Conservation (phyloP, 179 eudicot genomes). For the Amaranthus tricolor region DNA sequence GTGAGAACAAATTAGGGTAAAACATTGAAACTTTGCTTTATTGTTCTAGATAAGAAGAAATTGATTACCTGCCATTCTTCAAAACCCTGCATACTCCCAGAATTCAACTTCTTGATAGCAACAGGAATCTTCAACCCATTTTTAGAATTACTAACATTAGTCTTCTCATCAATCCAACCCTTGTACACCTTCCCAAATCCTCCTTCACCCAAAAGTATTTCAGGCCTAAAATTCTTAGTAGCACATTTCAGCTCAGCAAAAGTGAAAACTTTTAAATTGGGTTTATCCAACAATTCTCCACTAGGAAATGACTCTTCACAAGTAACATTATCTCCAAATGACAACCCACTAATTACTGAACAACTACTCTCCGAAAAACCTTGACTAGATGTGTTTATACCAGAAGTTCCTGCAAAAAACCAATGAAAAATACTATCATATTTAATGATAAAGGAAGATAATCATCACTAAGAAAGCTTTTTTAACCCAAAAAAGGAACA, state of each 20-base stretch:
- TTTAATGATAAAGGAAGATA: not conserved
- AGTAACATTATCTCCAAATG: constrained; percentile 26
- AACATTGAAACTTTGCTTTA: no score
- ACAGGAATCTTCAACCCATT: constrained; percentile 35
- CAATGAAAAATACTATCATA: not conserved
- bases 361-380: constrained; percentile 27
- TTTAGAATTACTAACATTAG: constrained; percentile 15
- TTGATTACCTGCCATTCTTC: constrained; percentile 48
- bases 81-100: constrained; percentile 47
- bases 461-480: constrained; percentile 2
- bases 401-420: constrained; percentile 8
- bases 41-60: not conserved
- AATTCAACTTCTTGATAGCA: constrained; percentile 47
- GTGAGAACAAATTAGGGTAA: no score
- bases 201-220: constrained; percentile 41
- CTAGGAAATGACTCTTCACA: constrained; percentile 18
- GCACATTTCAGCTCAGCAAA: constrained; percentile 45
- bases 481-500: not conserved
- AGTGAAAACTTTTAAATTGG: constrained; percentile 38
- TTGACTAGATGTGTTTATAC: constrained; percentile 4
- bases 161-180: constrained; percentile 43
- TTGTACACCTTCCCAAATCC: constrained; percentile 50
- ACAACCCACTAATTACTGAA: constrained; percentile 28
- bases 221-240: constrained; percentile 39
- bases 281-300: constrained; percentile 46